phyloP scores from a whole-genome alignment of 768 basidiomycete species.

The Hemileccinum impolitum region DNA sequence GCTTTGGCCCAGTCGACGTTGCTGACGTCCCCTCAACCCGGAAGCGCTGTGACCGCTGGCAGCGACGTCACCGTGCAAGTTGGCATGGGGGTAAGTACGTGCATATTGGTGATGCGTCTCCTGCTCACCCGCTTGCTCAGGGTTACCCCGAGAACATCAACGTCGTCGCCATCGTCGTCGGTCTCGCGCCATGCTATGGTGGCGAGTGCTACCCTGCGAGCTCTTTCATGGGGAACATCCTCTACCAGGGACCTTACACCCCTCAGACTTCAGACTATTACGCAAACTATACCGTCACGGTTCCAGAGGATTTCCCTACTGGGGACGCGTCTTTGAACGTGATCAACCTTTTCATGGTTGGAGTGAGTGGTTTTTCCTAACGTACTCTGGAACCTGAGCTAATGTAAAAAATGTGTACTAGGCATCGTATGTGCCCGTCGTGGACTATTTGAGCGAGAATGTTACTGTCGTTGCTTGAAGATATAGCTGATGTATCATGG shows the following conservation, averaged over 20 bases:
- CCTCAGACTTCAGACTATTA: constrained; percentile 17
- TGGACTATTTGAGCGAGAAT: constrained; percentile 24
- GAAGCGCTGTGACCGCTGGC: constrained; percentile 1
- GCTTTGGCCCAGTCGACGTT: constrained; percentile 10
- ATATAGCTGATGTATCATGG: not conserved
- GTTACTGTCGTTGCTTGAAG: constrained; percentile 12
- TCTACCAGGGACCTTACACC: constrained; percentile 35
- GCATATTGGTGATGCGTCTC: not conserved
- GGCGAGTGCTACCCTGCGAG: constrained; percentile 22
- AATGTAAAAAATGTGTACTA: not conserved
- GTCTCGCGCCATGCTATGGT: constrained; percentile 25
- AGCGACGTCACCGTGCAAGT: constrained; percentile 7
- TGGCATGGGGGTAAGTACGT: constrained; percentile 5
- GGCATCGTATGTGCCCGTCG: constrained; percentile 7
- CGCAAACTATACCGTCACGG: constrained; percentile 32
- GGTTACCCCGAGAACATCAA: constrained; percentile 23
- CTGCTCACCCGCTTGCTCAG: constrained; percentile 3
- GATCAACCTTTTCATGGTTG: constrained; percentile 37
- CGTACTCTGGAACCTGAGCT: not conserved
- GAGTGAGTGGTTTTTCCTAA: constrained; percentile 29
- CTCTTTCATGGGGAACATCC: constrained; percentile 27
- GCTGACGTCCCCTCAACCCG: constrained; percentile 3
- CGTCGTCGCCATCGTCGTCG: constrained; percentile 31
- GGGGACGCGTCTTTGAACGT: constrained; percentile 36
- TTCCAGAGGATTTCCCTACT: constrained; percentile 24